These are phyloP conservation scores for Acrocalymma vagum DNA, from an alignment of 2,329 filamentous ascomycete species.

Conservation along the genomic window DNA sequence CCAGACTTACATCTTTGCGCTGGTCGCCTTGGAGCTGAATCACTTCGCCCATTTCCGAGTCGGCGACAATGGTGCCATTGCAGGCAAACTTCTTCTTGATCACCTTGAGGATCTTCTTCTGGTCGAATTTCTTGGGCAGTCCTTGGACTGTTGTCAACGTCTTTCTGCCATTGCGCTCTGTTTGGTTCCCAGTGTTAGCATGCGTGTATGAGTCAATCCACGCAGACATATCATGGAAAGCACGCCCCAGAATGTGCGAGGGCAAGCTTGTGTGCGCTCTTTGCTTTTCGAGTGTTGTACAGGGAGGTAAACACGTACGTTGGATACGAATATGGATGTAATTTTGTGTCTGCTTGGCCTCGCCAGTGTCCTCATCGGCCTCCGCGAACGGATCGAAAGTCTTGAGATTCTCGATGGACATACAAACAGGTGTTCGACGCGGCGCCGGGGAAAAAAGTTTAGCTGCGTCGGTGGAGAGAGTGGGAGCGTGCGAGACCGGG, in stretches of 20 bases:
- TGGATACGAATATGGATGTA: conserved; percentile 99
- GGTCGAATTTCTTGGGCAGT: conserved; percentile 98
- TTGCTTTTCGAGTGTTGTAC: too few species aligned
- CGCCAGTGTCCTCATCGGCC: conserved; percentile 99
- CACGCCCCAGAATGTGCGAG: too few species aligned
- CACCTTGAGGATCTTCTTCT: conserved; percentile 99
- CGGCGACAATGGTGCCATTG: conserved; percentile 99
- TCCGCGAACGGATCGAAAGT: conserved; percentile 96
- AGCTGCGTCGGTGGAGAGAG: too few species aligned
- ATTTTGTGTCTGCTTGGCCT: conserved; percentile 89
- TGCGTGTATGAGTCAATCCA: too few species aligned
- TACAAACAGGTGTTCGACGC: conserved; percentile 37
- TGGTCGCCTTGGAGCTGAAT: conserved; percentile 99
- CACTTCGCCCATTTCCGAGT: conserved; percentile 98
- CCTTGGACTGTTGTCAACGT: conserved; percentile 99
- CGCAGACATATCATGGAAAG: too few species aligned
- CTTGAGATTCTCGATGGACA: conserved; percentile 56
- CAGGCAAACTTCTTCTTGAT: conserved; percentile 99
- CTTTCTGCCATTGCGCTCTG: conserved; percentile 99
- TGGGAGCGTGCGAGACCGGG: too few species aligned
- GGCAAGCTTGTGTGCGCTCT: too few species aligned
- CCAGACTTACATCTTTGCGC: conserved; percentile 98
- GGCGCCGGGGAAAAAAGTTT: conserved; percentile 30
- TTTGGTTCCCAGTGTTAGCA: conserved; percentile 50
- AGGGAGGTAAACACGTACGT: too few species aligned